These are phyloP conservation scores for Petasospora rhodanensis DNA, from an alignment of 1,139 yeast genomes.

Conservation along the genomic window DNA sequence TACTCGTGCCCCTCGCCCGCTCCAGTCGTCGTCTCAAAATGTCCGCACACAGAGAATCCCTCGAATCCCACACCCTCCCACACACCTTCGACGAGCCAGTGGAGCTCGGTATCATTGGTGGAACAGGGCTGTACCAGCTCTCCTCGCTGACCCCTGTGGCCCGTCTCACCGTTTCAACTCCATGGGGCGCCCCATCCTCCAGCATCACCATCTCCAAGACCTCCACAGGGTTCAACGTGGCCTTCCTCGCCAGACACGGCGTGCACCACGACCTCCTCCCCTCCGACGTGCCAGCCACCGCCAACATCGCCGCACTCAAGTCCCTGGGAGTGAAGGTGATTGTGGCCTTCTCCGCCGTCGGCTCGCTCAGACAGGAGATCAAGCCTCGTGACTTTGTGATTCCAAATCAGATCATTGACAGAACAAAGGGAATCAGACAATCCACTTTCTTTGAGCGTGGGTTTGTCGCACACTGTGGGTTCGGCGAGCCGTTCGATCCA, in stretches of 20 bases:
- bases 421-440: constrained; percentile 92
- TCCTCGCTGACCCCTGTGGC: constrained; percentile 85
- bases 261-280: constrained; percentile 85
- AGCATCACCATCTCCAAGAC: constrained; percentile 87
- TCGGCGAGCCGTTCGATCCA: constrained; percentile 93
- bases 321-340: constrained; percentile 81
- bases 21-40: constrained; percentile 15
- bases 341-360: constrained; percentile 93
- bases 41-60: constrained; percentile 24
- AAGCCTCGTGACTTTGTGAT: constrained; percentile 91
- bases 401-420: constrained; percentile 92
- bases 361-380: constrained; percentile 85
- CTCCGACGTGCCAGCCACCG: constrained; percentile 85
- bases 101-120: constrained; percentile 87
- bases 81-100: constrained; percentile 52
- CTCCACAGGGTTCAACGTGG: constrained; percentile 74
- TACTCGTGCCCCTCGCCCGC: too few species aligned
- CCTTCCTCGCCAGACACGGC: constrained; percentile 95
- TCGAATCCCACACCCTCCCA: constrained; percentile 24
- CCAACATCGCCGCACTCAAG: constrained; percentile 95
- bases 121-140: constrained; percentile 92
- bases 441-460: constrained; percentile 90
- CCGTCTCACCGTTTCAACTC: constrained; percentile 72
- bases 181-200: constrained; percentile 97
- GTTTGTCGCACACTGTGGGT: constrained; percentile 93